phyloP scores from a whole-genome alignment of 257 asterid genomes.

The Gentiana straminea region DNA sequence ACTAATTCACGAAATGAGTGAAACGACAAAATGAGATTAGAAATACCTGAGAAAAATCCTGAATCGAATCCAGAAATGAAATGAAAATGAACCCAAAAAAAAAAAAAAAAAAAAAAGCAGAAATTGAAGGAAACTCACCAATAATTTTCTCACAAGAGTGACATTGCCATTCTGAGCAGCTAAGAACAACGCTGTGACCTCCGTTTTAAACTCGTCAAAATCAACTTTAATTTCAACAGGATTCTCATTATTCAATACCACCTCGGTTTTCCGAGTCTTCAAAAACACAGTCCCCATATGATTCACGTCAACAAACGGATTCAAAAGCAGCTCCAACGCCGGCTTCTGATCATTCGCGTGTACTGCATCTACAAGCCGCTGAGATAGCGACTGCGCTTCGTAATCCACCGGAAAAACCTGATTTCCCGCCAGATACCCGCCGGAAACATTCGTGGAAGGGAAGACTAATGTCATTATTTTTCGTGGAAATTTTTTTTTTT shows the following conservation, averaged over 20 bases:
- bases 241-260: conserved; percentile 48
- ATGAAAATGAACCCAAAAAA: background rate
- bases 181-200: conserved; percentile 60
- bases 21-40: background rate
- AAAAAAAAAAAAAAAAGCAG: background rate
- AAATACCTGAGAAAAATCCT: background rate
- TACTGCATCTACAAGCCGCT: conserved; percentile 46
- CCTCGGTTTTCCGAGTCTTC: conserved; percentile 45
- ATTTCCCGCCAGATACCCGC: conserved; percentile 14
- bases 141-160: conserved; percentile 40
- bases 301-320: conserved; percentile 46
- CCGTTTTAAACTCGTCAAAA: conserved; percentile 69
- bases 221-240: conserved; percentile 44
- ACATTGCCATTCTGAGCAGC: conserved; percentile 64
- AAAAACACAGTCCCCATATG: conserved; percentile 53
- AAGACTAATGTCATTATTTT: conserved; percentile 7
- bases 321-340: conserved; percentile 35
- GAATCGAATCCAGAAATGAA: background rate
- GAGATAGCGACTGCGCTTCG: conserved; percentile 37
- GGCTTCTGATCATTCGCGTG: conserved; percentile 35
- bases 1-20: background rate
- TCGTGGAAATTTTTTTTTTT: background rate
- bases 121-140: conserved; percentile 21
- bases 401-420: conserved; percentile 18
- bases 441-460: conserved; percentile 3